phyloP scores from a whole-genome alignment of 768 basidiomycete species.

The Mycena metata region DNA sequence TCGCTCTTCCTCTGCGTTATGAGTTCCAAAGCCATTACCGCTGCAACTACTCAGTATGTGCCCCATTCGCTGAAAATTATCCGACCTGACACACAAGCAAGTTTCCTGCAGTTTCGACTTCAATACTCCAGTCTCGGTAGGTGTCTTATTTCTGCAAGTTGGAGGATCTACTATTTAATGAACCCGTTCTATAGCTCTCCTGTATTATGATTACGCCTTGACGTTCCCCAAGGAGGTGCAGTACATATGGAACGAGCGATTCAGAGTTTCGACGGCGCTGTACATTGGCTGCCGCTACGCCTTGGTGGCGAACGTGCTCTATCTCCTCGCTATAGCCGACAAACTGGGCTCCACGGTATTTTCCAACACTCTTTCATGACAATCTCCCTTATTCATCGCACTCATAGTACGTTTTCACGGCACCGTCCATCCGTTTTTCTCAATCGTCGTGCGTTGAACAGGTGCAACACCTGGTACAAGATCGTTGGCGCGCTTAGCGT shows the following conservation, averaged over 20 bases:
- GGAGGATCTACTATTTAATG: too few relatives aligned
- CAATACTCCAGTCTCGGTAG: constrained; percentile 43
- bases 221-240: constrained; percentile 49
- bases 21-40: constrained; percentile 27
- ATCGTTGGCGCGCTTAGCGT: constrained; percentile 24
- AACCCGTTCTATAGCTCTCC: constrained; percentile 36
- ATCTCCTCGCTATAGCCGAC: constrained; percentile 45
- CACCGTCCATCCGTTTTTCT: too few relatives aligned
- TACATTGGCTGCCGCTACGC: constrained; percentile 52
- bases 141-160: neutral
- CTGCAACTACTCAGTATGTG: constrained; percentile 32
- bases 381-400: too few relatives aligned
- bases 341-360: constrained; percentile 41
- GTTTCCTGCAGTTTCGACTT: constrained; percentile 39
- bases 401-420: too few relatives aligned
- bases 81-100: neutral
- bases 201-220: constrained; percentile 51
- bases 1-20: constrained; percentile 18
- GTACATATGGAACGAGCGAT: constrained; percentile 48
- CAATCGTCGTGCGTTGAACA: too few relatives aligned
- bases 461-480: constrained; percentile 29
- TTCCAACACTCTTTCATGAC: too few relatives aligned
- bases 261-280: constrained; percentile 47
- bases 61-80: neutral
- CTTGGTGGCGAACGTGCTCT: constrained; percentile 49